Evolutionary conservation across 2,329 filamentous ascomycete genomes (phyloP), one percentile per base, ranked within the genome.

Genomic region (Nigrograna mackinnonii): DNA sequence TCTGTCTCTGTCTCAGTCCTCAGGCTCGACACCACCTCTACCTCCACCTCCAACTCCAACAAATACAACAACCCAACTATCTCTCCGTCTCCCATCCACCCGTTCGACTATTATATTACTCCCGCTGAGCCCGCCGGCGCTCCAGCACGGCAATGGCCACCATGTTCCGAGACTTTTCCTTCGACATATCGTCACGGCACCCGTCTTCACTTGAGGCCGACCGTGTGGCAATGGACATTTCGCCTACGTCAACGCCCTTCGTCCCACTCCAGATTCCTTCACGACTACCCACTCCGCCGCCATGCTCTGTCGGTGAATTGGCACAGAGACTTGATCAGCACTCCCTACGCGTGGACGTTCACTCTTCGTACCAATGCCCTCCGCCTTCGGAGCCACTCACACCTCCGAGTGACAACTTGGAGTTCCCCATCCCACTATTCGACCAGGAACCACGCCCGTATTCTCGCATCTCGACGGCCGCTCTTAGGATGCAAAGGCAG

Each of bases 111-210:
- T n/a, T 6, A n/a, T 13, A 7, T 28, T 28, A 28, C 24, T 7
- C 24, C 24, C 24, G 24, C 38, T 6, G 5, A 7, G 9, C 17
- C 37, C 20, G 7, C 37, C 6, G 6, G 16, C 24, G 9, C 22
- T n/a, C n/a, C n/a, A n/a, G n/a, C n/a, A n/a, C n/a, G n/a, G n/a
- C 35, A 16, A 50, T 46, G 43, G 39, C 43, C 22, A 33, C 53
- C 36, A 62, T 71, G 54, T 72, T 72, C 48, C 61, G 63, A 33
- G 50, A 64, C 56, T 72, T 70, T 49, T 68, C 67, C 53, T 69
- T 72, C 54, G 57, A 54, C 24, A 51, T 64, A 5, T 60, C 60
- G 4, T 62, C 66, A 44, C 60, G 59, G 38, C 61, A 57, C 34
- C 58, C 55, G 6, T 54, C 59, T 1, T 37, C 50, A 49, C 28